Percentiles rank a stretch among this genome's conserved stretches.
Evolutionary conservation across 805 yeast species (phyloP).

Genomic region (Starmera pachycereana): DNA sequence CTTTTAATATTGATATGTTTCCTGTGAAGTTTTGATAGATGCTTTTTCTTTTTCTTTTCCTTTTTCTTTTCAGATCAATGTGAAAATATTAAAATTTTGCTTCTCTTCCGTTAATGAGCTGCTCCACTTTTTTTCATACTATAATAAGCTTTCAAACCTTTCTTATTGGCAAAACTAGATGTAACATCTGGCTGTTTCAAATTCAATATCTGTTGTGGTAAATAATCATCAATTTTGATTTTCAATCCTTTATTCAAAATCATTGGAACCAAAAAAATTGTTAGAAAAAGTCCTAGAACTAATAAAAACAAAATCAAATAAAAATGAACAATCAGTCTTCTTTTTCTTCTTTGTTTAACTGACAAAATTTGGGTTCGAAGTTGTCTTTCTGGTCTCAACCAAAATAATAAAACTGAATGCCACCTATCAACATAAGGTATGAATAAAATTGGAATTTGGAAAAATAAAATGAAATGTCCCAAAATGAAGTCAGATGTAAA

Average conservation of each 20-base stretch:
- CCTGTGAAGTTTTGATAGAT: too few species aligned
- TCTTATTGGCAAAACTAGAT: constrained; percentile 5
- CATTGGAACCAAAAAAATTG: constrained; percentile 30
- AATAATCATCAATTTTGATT: constrained; percentile 28
- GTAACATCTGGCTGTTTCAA: constrained; percentile 35
- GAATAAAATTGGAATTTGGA: constrained; percentile 42
- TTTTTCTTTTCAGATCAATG: too few species aligned
- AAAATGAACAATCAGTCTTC: constrained; percentile 23
- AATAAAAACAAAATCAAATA: constrained; percentile 27
- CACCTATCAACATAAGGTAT: constrained; percentile 48
- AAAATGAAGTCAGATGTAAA: constrained; percentile 44
- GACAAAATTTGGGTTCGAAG: constrained; percentile 36
- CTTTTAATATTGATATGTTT: too few species aligned
- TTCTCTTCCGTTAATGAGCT: too few species aligned
- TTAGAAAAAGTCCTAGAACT: constrained; percentile 19
- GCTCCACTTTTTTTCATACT: constrained; percentile 1
- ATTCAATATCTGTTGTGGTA: constrained; percentile 26
- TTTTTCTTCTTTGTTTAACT: constrained; percentile 30
- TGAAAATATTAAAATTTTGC: too few species aligned
- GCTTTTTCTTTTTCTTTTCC: too few species aligned
- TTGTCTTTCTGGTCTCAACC: constrained; percentile 46
- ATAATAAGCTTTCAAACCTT: constrained; percentile 13
- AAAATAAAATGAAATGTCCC: constrained; percentile 40
- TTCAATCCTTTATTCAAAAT: constrained; percentile 24
- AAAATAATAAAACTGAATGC: constrained; percentile 50